Evolutionary conservation across 805 yeast species (phyloP).

Genomic region (Blastobotrys peoriensis): DNA sequence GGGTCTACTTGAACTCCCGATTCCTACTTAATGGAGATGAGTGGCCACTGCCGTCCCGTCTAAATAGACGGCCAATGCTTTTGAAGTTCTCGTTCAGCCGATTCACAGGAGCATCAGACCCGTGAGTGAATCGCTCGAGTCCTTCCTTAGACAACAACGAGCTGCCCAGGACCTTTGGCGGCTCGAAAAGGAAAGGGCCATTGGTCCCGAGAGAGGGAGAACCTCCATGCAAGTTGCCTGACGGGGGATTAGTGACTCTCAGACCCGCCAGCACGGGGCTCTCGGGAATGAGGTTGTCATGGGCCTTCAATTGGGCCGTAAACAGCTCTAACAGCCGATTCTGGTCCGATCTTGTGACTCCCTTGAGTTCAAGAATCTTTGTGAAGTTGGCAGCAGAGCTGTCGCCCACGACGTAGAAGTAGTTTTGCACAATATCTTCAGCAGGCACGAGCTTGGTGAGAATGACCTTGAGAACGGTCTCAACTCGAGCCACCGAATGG

Average conservation of each 20-base stretch:
- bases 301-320: slow-evolving; percentile 33
- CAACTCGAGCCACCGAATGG: slow-evolving; percentile 40
- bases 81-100: slow-evolving; percentile 61
- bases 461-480: slow-evolving; percentile 61
- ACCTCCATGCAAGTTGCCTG: not conserved
- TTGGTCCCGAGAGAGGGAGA: not conserved
- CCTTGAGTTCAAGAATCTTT: slow-evolving; percentile 61
- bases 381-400: slow-evolving; percentile 53
- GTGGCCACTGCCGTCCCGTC: slow-evolving; percentile 30
- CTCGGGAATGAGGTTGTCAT: slow-evolving; percentile 28
- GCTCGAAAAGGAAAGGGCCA: slow-evolving; percentile 2
- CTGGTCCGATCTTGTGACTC: slow-evolving; percentile 39
- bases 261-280: slow-evolving; percentile 22
- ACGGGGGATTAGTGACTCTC: slow-evolving; percentile 2
- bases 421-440: slow-evolving; percentile 54
- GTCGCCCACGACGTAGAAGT: slow-evolving; percentile 64
- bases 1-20: not conserved
- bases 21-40: not conserved
- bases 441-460: slow-evolving; percentile 63
- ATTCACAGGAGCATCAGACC: slow-evolving; percentile 57
- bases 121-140: slow-evolving; percentile 29
- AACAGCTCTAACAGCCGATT: slow-evolving; percentile 36
- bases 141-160: slow-evolving; percentile 9
- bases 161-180: slow-evolving; percentile 9
- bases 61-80: slow-evolving; percentile 53